Evolutionary conservation across 495 filamentous ascomycete genomes (phyloP), one percentile per base, ranked within the genome.

Genomic region (Tuber umbilicatum): DNA sequence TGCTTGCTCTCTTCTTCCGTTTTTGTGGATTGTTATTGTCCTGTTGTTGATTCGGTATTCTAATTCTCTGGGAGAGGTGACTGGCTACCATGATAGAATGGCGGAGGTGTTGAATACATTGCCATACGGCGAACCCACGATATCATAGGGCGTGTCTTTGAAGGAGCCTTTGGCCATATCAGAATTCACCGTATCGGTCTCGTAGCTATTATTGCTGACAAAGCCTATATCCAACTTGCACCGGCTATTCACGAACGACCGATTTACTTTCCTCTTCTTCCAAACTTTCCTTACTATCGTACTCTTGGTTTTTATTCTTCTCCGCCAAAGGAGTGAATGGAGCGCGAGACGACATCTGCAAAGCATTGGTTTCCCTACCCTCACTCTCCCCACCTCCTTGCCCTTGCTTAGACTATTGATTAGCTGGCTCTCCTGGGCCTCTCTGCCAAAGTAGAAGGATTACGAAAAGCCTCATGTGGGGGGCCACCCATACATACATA

Each of bases 1-100:
- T 69, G 68, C 76, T 68, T 77, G 74, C 75, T 74, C 68, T 70
- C 68, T 71, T 74, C 55, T n/a, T 74, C 55, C 77, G 72, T 78
- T 60, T 35, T 67, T 72, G 60, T 72, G 67, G 74, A 68, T 67
- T 70, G 12, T 64, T 64, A 31, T 17, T 55, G n/a, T 64, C 12
- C n/a, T 64, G 55, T 31, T 31, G 55, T 31, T 64, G 55, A 64
- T 64, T n/a, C 55, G 1, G 55, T 64, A 16, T 64, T 64, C 2
- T 17, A 12, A 14, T 64, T 17, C n/a, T 31, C n/a, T 64, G n/a
- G n/a, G 3, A 12, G n/a, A 64, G 55, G 55, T 14, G 14, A 12
- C 12, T 16, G 55, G 55, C 31, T 16, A 64, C 10, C 12, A 31
- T 70, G 75, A 74, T 43, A 50, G 71, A 74, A 38, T 41, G 70